Conservation (phyloP, 1,139 yeast species). For the Scheffersomyces quercinus region DNA sequence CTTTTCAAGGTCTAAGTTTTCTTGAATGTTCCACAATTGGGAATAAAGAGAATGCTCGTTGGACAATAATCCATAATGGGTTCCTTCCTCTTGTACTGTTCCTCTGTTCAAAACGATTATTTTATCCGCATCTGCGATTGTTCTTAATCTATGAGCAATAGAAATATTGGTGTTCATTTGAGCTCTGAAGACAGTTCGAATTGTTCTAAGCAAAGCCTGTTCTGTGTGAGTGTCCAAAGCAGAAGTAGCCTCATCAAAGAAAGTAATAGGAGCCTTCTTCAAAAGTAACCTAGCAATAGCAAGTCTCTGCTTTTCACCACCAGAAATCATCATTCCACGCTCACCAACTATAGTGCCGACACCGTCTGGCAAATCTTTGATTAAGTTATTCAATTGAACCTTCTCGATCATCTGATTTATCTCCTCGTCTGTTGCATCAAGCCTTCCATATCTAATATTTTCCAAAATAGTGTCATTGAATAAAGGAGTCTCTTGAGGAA, state of each 20-base stretch:
- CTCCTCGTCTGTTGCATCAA: slow-evolving; percentile 73
- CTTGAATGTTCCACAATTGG: slow-evolving; percentile 91
- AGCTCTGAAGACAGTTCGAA: slow-evolving; percentile 60
- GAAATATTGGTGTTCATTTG: slow-evolving; percentile 73
- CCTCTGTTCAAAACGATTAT: slow-evolving; percentile 86
- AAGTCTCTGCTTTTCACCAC: slow-evolving; percentile 95
- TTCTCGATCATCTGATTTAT: slow-evolving; percentile 61
- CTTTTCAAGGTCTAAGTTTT: slow-evolving; percentile 59
- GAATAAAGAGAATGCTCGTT: slow-evolving; percentile 63
- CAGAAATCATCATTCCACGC: slow-evolving; percentile 96
- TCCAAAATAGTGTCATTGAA: slow-evolving; percentile 89
- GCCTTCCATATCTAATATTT: slow-evolving; percentile 83
- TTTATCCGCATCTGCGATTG: slow-evolving; percentile 92
- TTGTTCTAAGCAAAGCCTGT: slow-evolving; percentile 74
- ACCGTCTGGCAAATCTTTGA: slow-evolving; percentile 80
- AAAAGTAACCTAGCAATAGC: slow-evolving; percentile 88
- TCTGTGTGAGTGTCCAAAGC: slow-evolving; percentile 97
- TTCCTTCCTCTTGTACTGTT: slow-evolving; percentile 81
- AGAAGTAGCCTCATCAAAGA: slow-evolving; percentile 96
- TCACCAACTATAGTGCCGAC: slow-evolving; percentile 91
- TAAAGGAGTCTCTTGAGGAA: slow-evolving; percentile 96
- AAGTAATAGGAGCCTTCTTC: slow-evolving; percentile 85
- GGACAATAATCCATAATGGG: slow-evolving; percentile 62
- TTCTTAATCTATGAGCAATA: slow-evolving; percentile 91
- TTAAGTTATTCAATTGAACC: slow-evolving; percentile 67